Evolutionary conservation across 1,284 basidiomycete genomes (phyloP), one percentile per base, ranked within the genome.

Genomic region (Earliella scabrosa): DNA sequence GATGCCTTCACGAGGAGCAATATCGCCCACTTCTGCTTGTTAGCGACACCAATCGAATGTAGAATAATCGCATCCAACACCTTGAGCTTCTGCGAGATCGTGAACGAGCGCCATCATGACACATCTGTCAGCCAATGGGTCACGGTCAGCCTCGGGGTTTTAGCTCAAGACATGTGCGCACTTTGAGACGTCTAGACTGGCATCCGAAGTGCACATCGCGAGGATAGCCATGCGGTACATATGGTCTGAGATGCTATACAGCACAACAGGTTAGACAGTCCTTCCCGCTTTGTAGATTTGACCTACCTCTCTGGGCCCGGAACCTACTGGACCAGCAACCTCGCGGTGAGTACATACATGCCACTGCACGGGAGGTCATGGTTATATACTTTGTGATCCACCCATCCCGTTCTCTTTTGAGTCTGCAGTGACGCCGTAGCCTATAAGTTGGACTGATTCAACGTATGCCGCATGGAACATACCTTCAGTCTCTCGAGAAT

Each of bases 151-250:
- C n/a, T n/a, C n/a, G n/a, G n/a, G n/a, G n/a, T n/a, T n/a, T 31
- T 31, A 41, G 6, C 10, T 9, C 3, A 23, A 13, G 21, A 3
- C 21, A 11, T 9, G 9, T 26, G 23, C n/a, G 8, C 80, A 90
- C 90, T 90, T 94, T 36, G 87, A 75, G 8, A 95, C 80, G 69
- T 97, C 92, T 8, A 97, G 80, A 0, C 74, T 79, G 3, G 77
- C 50, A 61, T 92, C 92, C 2, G 86, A 85, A 1, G 82, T 83
- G 61, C 95, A 90, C 84, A 98, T 88, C 1, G 94, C 90, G 43
- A 98, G 81, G 21, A 98, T 74, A 2, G 93, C 90, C 97, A 98
- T 98, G 52, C 97, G 82, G 72, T 97, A 97, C 96, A 97, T 98
- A 70, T 98, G 96, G 71, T 98, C 96, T 3, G 94, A 88, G 60